Conservation (phyloP, 345 rosid species). For the Gossypium ekmanianum region DNA sequence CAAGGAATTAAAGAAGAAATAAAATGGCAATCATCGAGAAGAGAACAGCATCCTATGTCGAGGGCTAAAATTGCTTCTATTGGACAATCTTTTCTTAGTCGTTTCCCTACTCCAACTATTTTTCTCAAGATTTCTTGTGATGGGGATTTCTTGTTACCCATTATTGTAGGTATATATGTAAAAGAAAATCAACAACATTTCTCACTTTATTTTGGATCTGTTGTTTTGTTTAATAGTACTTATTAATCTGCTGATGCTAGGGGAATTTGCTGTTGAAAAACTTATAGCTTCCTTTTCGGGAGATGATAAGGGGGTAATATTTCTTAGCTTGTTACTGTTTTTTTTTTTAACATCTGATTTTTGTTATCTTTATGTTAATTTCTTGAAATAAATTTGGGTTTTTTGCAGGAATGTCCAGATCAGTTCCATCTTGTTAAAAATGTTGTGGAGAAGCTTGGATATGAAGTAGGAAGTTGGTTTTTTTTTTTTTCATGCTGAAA, state of each 20-base stretch:
- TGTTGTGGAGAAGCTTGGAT: slow-evolving; percentile 58
- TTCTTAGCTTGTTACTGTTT: not conserved
- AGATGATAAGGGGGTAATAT: slow-evolving; percentile 46
- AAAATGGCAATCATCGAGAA: slow-evolving; percentile 31
- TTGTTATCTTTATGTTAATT: slow-evolving; percentile 1
- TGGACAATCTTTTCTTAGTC: slow-evolving; percentile 51
- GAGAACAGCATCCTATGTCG: slow-evolving; percentile 20
- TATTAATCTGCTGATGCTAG: slow-evolving; percentile 32
- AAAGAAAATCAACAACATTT: not conserved
- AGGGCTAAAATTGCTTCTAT: slow-evolving; percentile 37
- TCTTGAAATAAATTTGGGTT: not conserved
- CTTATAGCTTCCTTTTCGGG: slow-evolving; percentile 41
- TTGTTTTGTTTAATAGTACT: slow-evolving; percentile 12
- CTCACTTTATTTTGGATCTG: not conserved
- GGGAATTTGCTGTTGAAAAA: slow-evolving; percentile 68
- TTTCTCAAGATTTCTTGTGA: slow-evolving; percentile 86
- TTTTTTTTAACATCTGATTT: not conserved
- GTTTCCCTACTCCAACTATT: slow-evolving; percentile 72
- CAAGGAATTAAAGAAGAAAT: slow-evolving; percentile 37
- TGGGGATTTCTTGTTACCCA: slow-evolving; percentile 75
- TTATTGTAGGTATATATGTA: slow-evolving; percentile 49
- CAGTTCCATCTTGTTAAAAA: slow-evolving; percentile 64
- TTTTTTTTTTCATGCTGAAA: slow-evolving; percentile 4
- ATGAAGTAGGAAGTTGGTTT: slow-evolving; percentile 43
- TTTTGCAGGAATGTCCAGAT: slow-evolving; percentile 62